phyloP scores from a whole-genome alignment of 2,329 filamentous ascomycete genomes.

The Fusarium dimerum region DNA sequence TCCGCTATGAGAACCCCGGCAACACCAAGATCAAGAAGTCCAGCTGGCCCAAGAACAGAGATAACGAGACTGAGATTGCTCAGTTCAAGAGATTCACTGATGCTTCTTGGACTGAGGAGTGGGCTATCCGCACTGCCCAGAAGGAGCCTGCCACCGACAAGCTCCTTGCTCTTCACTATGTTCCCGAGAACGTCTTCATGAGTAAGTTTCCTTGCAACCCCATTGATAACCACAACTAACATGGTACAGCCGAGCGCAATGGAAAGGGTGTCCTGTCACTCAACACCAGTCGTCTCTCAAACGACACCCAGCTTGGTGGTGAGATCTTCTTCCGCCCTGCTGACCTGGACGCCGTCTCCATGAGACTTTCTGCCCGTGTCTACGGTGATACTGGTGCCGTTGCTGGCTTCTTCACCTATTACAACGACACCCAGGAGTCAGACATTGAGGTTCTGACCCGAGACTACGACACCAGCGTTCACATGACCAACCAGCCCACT shows the following conservation, averaged over 20 bases:
- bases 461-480: conserved; percentile 4
- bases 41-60: conserved; percentile 2
- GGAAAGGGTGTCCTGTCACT: conserved; percentile 3
- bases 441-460: conserved; percentile 15
- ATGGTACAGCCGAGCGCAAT: conserved; percentile 1
- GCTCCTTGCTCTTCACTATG: conserved; percentile 7
- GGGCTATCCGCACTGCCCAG: conserved; percentile 3
- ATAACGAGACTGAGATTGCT: not conserved
- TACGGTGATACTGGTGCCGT: conserved; percentile 11
- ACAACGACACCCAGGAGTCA: conserved; percentile 19
- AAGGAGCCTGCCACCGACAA: conserved; percentile 4
- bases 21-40: not conserved
- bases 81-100: conserved; percentile 7
- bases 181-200: conserved; percentile 8
- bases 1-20: not conserved
- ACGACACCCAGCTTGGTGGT: conserved; percentile 8
- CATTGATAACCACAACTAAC: not conserved
- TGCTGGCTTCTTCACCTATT: conserved; percentile 18
- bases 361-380: conserved; percentile 12
- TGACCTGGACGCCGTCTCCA: conserved; percentile 6
- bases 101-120: conserved; percentile 8
- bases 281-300: conserved; percentile 9
- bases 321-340: conserved; percentile 10
- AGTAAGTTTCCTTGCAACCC: not conserved
- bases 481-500: conserved; percentile 12